Percentiles rank a stretch among this genome's conserved stretches.
Conservation (phyloP, 805 yeast species). For the Maudiozyma pseudohumilis region DNA sequence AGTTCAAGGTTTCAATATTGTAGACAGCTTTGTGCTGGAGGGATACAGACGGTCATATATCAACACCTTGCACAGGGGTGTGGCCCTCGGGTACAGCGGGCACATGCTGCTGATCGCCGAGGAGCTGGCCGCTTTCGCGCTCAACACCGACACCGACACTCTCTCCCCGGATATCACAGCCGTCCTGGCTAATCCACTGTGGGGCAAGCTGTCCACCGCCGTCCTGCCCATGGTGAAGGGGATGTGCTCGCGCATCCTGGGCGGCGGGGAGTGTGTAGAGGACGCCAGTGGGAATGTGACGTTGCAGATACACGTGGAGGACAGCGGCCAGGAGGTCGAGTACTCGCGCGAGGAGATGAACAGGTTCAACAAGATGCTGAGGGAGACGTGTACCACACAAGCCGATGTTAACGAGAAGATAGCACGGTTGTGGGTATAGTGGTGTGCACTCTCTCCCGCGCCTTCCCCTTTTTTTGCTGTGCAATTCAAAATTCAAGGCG, state of each 20-base stretch:
- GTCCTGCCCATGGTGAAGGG: slow-evolving; percentile 26
- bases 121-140: slow-evolving; percentile 80
- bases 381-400: no score
- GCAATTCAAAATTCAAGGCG: no score
- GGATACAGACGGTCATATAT: slow-evolving; percentile 54
- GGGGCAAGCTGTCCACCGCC: slow-evolving; percentile 24
- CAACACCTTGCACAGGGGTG: slow-evolving; percentile 47
- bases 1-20: slow-evolving; percentile 37
- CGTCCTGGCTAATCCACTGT: slow-evolving; percentile 15
- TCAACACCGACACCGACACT: slow-evolving; percentile 30
- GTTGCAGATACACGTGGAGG: slow-evolving; percentile 16
- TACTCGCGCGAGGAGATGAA: no score
- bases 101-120: slow-evolving; percentile 89
- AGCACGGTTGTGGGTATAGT: no score
- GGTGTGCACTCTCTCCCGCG: no score
- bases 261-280: slow-evolving; percentile 28
- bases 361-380: no score
- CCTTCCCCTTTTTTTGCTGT: no score
- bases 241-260: slow-evolving; percentile 30
- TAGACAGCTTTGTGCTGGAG: slow-evolving; percentile 46
- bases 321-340: no score
- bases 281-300: slow-evolving; percentile 24
- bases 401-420: no score
- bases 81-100: slow-evolving; percentile 93
- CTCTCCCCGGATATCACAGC: slow-evolving; percentile 25